Evolutionary conservation across 1,284 basidiomycete species (phyloP).

Genomic region (Leccinum griseonigrum): DNA sequence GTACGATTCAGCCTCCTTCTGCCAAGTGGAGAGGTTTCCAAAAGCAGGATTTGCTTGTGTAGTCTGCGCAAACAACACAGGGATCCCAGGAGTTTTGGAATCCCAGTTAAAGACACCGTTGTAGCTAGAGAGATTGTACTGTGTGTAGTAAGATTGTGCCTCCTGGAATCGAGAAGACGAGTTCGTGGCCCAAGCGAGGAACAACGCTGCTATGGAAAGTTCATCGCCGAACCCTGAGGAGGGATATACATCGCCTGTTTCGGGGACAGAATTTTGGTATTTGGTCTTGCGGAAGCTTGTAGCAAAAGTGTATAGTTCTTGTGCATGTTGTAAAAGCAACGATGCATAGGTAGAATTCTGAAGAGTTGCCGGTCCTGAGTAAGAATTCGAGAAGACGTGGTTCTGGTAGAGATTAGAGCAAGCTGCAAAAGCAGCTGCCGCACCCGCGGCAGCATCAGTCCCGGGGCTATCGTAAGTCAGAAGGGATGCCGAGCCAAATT

Average conservation of each 20-base stretch:
- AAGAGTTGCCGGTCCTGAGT: constrained; percentile 62
- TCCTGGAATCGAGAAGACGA: constrained; percentile 60
- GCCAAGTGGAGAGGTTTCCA: constrained; percentile 66
- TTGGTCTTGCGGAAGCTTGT: constrained; percentile 56
- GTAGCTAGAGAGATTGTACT: constrained; percentile 53
- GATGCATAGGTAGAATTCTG: constrained; percentile 71
- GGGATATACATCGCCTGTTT: constrained; percentile 63
- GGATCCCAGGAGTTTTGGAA: constrained; percentile 71
- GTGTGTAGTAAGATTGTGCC: constrained; percentile 61
- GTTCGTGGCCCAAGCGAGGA: constrained; percentile 72
- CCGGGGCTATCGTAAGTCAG: constrained; percentile 54
- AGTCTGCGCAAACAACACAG: constrained; percentile 72
- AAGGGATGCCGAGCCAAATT: neutral
- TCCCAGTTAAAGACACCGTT: constrained; percentile 88
- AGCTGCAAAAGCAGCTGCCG: constrained; percentile 83
- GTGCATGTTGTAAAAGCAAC: constrained; percentile 70
- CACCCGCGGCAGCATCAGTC: constrained; percentile 83
- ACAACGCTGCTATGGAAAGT: constrained; percentile 69
- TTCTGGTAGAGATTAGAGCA: constrained; percentile 79
- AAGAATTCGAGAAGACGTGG: constrained; percentile 49
- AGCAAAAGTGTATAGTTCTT: constrained; percentile 71
- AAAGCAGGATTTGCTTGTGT: constrained; percentile 49
- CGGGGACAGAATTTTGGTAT: constrained; percentile 68
- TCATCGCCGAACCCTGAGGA: constrained; percentile 75
- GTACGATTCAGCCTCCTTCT: constrained; percentile 68